A percentile compares a stretch with the other conserved stretches of the same genome.
These are phyloP conservation scores for Oidiodendron maius DNA, from an alignment of 495 filamentous ascomycete species.

Conservation along the genomic window DNA sequence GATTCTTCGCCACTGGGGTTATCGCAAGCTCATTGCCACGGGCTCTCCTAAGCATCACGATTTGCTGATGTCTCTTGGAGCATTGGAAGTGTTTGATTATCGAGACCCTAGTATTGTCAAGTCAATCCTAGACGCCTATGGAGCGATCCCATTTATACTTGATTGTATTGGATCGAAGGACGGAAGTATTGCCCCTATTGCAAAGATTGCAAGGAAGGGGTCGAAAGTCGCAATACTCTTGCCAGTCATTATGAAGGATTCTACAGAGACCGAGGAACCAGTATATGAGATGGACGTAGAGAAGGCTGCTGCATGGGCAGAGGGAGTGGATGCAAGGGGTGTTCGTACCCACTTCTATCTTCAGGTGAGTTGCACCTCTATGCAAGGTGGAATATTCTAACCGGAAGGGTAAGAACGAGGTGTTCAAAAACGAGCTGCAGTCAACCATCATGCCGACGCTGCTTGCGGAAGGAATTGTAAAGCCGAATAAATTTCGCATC, in stretches of 20 bases:
- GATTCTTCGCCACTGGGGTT: slow-evolving; percentile 43
- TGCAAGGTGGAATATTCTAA: neutral
- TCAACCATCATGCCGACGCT: slow-evolving; percentile 42
- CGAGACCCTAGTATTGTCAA: slow-evolving; percentile 27
- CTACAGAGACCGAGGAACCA: slow-evolving; percentile 29
- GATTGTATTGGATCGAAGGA: slow-evolving; percentile 47
- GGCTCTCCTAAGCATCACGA: slow-evolving; percentile 38
- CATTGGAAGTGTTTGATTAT: slow-evolving; percentile 42
- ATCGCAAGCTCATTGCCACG: slow-evolving; percentile 39
- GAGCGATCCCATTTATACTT: slow-evolving; percentile 34
- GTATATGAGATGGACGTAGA: slow-evolving; percentile 39
- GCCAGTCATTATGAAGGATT: slow-evolving; percentile 42
- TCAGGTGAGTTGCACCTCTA: slow-evolving; percentile 26
- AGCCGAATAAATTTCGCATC: slow-evolving; percentile 39
- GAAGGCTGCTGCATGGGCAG: slow-evolving; percentile 32
- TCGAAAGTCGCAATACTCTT: slow-evolving; percentile 44
- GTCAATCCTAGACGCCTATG: slow-evolving; percentile 21
- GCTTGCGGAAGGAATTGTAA: slow-evolving; percentile 35
- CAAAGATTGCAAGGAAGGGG: slow-evolving; percentile 36
- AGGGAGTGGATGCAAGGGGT: slow-evolving; percentile 41
- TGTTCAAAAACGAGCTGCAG: slow-evolving; percentile 40
- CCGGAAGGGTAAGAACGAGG: slow-evolving; percentile 33
- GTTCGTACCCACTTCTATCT: slow-evolving; percentile 43
- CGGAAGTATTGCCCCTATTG: slow-evolving; percentile 33
- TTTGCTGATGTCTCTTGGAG: slow-evolving; percentile 34